Conservation (phyloP, 2,329 filamentous ascomycete species). For the Ceratocystis ficicola region DNA sequence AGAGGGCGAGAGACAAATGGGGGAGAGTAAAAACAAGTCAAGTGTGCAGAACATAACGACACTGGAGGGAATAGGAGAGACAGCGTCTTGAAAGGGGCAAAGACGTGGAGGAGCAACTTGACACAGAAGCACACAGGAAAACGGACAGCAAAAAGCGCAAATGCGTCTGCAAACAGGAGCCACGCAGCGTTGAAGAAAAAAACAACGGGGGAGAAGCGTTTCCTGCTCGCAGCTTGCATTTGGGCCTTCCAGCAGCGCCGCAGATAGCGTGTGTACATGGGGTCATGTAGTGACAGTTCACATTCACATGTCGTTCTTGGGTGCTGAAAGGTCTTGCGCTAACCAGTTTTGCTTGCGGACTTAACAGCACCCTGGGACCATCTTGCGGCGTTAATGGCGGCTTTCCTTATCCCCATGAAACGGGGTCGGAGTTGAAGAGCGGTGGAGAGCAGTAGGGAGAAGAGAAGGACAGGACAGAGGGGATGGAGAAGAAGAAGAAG, state of each 20-base stretch:
- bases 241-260: not conserved
- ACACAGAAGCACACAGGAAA: not conserved
- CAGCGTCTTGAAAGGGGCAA: not conserved
- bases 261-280: too few relatives aligned
- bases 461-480: not conserved
- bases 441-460: not conserved
- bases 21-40: not conserved
- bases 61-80: not conserved
- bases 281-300: too few relatives aligned
- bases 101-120: not conserved
- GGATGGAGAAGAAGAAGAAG: not conserved
- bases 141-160: not conserved
- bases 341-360: too few relatives aligned
- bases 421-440: not conserved
- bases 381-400: too few relatives aligned
- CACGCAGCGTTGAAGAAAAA: conserved; percentile 8
- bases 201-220: not conserved
- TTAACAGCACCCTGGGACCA: too few relatives aligned
- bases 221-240: too few relatives aligned
- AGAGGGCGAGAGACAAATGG: too few relatives aligned
- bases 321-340: too few relatives aligned
- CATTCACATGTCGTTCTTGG: too few relatives aligned
- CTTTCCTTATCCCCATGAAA: too few relatives aligned
- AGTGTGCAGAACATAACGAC: not conserved
- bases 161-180: not conserved